phyloP scores from a whole-genome alignment of 1,139 yeast species.

The Arxiozyma slooffiae region DNA sequence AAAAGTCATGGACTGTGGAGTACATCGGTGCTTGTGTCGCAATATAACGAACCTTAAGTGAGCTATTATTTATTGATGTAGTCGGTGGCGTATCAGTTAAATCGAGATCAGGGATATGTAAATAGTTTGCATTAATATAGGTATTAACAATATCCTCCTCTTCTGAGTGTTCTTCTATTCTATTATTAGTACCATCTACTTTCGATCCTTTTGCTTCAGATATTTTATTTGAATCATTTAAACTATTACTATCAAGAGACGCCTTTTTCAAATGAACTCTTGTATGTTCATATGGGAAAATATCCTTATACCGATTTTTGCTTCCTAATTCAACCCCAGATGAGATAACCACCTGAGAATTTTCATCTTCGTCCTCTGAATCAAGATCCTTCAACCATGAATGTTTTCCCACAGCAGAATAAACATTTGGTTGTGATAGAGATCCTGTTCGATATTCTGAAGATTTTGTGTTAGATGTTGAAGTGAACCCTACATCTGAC shows the following conservation, averaged over 20 bases:
- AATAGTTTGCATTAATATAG: constrained; percentile 55
- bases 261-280: constrained; percentile 41
- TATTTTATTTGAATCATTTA: constrained; percentile 1
- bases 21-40: constrained; percentile 81
- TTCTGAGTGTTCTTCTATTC: neutral
- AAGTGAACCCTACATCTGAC: constrained; percentile 4
- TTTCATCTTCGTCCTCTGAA: constrained; percentile 22
- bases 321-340: constrained; percentile 68
- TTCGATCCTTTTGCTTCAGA: constrained; percentile 1
- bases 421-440: constrained; percentile 17
- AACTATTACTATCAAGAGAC: constrained; percentile 6
- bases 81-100: constrained; percentile 8
- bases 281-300: constrained; percentile 70
- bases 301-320: constrained; percentile 71
- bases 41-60: constrained; percentile 40
- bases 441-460: constrained; percentile 11
- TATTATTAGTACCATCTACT: constrained; percentile 1
- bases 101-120: constrained; percentile 27
- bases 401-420: constrained; percentile 9
- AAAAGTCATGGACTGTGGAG: constrained; percentile 65
- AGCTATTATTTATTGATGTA: constrained; percentile 1
- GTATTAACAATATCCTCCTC: constrained; percentile 28
- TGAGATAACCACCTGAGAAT: constrained; percentile 37
- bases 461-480: constrained; percentile 1
- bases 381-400: constrained; percentile 14